A percentile compares a stretch with the other conserved stretches of the same genome.
Conservation (phyloP, 2,329 filamentous ascomycete genomes). For the Cytospora chrysosperma region DNA sequence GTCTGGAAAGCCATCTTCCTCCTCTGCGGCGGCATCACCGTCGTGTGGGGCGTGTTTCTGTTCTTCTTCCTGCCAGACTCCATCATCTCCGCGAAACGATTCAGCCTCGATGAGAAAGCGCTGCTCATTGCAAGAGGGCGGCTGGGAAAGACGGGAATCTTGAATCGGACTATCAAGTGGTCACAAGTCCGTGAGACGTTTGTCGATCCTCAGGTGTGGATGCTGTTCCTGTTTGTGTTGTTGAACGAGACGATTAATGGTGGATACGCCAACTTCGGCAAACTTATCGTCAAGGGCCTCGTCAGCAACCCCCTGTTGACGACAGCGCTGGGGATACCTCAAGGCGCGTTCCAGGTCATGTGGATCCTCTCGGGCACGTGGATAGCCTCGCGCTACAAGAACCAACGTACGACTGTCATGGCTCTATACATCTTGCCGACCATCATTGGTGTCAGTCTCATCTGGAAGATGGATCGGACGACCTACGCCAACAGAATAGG, state of each 20-base stretch:
- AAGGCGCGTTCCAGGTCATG: slow-evolving; percentile 53
- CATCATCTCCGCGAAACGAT: slow-evolving; percentile 41
- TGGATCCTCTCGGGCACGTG: slow-evolving; percentile 53
- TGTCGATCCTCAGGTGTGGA: slow-evolving; percentile 44
- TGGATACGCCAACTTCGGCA: slow-evolving; percentile 54
- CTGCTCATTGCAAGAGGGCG: slow-evolving; percentile 40
- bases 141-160: slow-evolving; percentile 42
- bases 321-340: slow-evolving; percentile 53
- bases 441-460: slow-evolving; percentile 45
- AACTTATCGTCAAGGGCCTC: slow-evolving; percentile 53
- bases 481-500: slow-evolving; percentile 40
- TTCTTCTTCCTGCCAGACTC: slow-evolving; percentile 43
- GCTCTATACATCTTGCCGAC: slow-evolving; percentile 51
- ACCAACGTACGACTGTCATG: slow-evolving; percentile 53
- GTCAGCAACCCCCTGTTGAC: slow-evolving; percentile 44
- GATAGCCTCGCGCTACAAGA: slow-evolving; percentile 49
- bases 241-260: slow-evolving; percentile 55
- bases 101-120: slow-evolving; percentile 43
- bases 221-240: slow-evolving; percentile 45
- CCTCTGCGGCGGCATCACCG: slow-evolving; percentile 43
- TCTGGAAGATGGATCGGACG: slow-evolving; percentile 48
- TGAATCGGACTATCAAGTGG: slow-evolving; percentile 47
- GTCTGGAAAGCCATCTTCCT: slow-evolving; percentile 47
- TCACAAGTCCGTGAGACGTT: slow-evolving; percentile 49
- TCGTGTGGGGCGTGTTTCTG: slow-evolving; percentile 41